Evolutionary conservation across 768 basidiomycete genomes (phyloP), one percentile per base, ranked within the genome.

Genomic region (Naganishia vaughanmartiniae): DNA sequence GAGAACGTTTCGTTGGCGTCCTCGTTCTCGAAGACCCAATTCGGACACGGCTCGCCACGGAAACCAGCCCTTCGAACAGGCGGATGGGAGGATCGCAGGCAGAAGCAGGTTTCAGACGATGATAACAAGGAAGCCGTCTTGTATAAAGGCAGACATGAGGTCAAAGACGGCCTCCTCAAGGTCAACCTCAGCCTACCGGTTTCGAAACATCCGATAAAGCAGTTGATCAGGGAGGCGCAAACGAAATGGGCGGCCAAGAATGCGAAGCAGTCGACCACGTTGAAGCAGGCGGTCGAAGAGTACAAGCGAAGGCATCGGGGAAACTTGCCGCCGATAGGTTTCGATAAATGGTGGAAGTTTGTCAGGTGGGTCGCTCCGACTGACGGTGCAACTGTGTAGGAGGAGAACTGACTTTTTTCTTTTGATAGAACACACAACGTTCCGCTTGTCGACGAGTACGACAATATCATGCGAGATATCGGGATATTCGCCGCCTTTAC

Each of bases 311-410:
- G 77, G 65, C 72, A 78, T 70, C 54, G 65, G 28, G 68, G 73
- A 48, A 48, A 46, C 34, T 65, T 73, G 4, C 84, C 84, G 0
- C 84, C 84, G 6, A 79, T 75, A 42, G 85, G 85, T 1, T 85
- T 85, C 69, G 84, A 85, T 33, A 81, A 81, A 39, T 85, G 84
- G 84, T 85, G 74, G 73, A 63, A 33, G n/a, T 75, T 72, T 70
- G 74, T 74, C 12, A 58, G 45, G 73, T 74, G 69, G 72, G 73
- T 72, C 28, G 21, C 55, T 34, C 11, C 9, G 12, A 30, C 31
- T 46, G 3, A n/a, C 28, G 2, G 9, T 69, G 9, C 48, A 7
- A 19, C 36, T 60, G 7, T 28, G 2, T 11, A 2, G 34, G 11
- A 36, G 11, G 42, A 42, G 48, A n/a, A 5, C 55, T 57, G 55